Conservation (phyloP, 1,284 basidiomycete species). For the Sporisorium graminicola region DNA sequence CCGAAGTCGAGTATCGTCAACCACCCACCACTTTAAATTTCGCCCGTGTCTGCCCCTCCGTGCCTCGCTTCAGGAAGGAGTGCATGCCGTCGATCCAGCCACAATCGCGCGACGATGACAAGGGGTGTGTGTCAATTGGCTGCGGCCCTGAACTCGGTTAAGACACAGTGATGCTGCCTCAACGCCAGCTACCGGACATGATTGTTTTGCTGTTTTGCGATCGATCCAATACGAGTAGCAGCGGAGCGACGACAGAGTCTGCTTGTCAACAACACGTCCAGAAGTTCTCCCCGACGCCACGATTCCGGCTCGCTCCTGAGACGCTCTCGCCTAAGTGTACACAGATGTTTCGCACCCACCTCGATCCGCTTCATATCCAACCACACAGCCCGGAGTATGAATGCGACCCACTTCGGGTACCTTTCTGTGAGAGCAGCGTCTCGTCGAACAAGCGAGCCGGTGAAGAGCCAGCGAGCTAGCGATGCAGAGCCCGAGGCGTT, state of each 20-base stretch:
- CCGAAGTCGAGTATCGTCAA: neutral
- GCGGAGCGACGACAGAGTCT: too few species aligned
- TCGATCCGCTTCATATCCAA: neutral
- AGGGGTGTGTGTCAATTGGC: neutral
- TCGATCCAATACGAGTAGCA: too few species aligned
- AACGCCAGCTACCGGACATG: neutral
- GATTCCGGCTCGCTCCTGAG: neutral
- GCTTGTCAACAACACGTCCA: neutral
- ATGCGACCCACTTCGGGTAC: neutral
- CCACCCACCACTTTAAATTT: too few species aligned
- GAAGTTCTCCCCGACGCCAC: neutral
- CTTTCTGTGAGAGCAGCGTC: neutral
- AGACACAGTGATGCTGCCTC: neutral
- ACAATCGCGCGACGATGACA: neutral
- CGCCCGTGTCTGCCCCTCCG: too few species aligned
- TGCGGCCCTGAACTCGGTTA: neutral
- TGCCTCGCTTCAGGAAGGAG: neutral
- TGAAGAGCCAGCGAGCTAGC: neutral
- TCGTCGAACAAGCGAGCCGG: slow-evolving; percentile 3
- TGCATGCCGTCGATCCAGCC: slow-evolving; percentile 2
- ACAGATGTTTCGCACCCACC: neutral
- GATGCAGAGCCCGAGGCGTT: neutral
- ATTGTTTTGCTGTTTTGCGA: too few species aligned
- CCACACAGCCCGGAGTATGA: neutral
- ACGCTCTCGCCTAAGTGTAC: neutral